These are phyloP conservation scores for Areca catechu DNA, from an alignment of 176 grass and related monocot species.

Conservation along the genomic window DNA sequence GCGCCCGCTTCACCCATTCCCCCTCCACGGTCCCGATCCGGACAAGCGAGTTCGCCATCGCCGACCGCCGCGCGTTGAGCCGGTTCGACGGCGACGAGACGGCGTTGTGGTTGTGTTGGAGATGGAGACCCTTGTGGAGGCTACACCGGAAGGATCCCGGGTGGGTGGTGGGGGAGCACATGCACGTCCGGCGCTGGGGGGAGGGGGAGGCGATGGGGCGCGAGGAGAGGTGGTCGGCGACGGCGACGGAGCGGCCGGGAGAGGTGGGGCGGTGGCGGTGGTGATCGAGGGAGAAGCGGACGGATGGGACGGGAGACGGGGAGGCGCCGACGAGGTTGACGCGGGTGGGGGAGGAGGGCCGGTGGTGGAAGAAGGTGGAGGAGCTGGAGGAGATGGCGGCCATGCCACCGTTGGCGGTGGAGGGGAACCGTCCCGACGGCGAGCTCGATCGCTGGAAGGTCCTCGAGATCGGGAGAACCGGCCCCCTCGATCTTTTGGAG, in stretches of 20 bases:
- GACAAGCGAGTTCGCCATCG: too few species aligned
- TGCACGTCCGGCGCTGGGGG: background rate
- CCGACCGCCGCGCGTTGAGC: too few species aligned
- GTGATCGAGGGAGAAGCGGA: background rate
- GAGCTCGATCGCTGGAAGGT: background rate
- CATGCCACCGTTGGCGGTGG: background rate
- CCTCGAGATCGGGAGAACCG: background rate
- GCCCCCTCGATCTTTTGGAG: background rate
- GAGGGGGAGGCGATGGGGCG: background rate
- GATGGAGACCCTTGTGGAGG: too few species aligned
- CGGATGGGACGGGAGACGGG: background rate
- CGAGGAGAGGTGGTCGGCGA: too few species aligned
- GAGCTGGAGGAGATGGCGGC: too few species aligned
- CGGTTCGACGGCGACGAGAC: too few species aligned
- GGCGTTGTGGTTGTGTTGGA: too few species aligned
- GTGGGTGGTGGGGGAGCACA: background rate
- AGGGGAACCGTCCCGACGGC: background rate
- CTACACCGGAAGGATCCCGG: too few species aligned
- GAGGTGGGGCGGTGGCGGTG: background rate
- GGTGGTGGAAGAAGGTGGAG: too few species aligned
- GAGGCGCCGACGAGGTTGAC: background rate
- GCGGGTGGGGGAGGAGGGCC: too few species aligned
- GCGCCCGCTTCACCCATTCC: too few species aligned
- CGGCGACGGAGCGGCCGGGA: background rate
- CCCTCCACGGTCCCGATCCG: too few species aligned